Evolutionary conservation across 495 filamentous ascomycete genomes (phyloP), one percentile per base, ranked within the genome.

Genomic region (Extremus antarcticus): DNA sequence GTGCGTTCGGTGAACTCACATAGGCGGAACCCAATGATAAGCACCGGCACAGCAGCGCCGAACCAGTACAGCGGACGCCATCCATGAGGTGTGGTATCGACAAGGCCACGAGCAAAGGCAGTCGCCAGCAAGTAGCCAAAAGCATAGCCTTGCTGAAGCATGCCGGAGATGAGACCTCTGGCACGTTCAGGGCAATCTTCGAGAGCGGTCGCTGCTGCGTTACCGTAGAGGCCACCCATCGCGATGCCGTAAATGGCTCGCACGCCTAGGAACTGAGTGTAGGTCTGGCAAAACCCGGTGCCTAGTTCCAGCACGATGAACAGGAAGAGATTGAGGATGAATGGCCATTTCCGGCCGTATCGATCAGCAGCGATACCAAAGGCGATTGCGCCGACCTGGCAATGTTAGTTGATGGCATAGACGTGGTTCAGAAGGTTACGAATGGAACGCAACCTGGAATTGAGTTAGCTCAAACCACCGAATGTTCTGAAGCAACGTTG

Each of bases 11-110:
- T n/a, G 23, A 8, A 53, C 48, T 32, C 38, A 51, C 59, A 79
- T 17, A 90, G 71, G 29, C 88, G 84, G 75, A 85, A 88, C 47
- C 79, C 66, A 60, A 91, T 92, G 65, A 92, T 85, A 51, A 92
- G 63, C n/a, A 90, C 77, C 0, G 88, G 87, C 0, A 85, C 85
- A 39, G 82, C 76, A 16, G 87, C 86, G 0, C 82, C 87, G 64
- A 92, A 91, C 88, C 88, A 94, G 72, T 81, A 94, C 2, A 92
- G 73, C 7, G 88, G 85, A n/a, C 84, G 73, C 85, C 86, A 89
- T 43, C 79, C 83, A 59, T 89, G 82, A 3, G 78, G 62, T 1
- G 86, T 89, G 1, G 83, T 87, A 60, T 82, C 71, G 11, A 90
- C 86, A 0, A 89, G 71, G 3, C 71, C 86, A 2, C 57, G 55